These are phyloP conservation scores for Xylariaceae sp. DNA, from an alignment of 2,329 filamentous ascomycete genomes.

Conservation along the genomic window DNA sequence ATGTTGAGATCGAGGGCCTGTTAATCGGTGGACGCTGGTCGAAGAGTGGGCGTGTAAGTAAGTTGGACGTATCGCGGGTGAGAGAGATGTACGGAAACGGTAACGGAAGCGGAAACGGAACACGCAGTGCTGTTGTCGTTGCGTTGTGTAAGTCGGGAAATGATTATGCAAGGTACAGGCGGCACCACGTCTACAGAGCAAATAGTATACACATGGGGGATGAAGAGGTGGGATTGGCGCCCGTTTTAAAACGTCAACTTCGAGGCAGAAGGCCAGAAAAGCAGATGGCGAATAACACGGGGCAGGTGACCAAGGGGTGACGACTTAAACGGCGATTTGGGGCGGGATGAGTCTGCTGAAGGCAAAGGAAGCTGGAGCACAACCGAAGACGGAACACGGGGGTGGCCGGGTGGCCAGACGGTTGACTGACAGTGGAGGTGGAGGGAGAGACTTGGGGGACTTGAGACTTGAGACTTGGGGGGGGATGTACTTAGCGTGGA, in stretches of 20 bases:
- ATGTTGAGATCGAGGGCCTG: constrained; percentile 10
- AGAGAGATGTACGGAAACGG: background rate
- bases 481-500: constrained; percentile 16
- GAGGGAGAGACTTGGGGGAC: background rate
- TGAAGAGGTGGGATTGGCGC: constrained; percentile 19
- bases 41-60: constrained; percentile 2
- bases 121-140: background rate
- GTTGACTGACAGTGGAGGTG: constrained; percentile 21
- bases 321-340: constrained; percentile 10
- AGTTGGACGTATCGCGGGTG: background rate
- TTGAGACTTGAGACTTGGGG: background rate
- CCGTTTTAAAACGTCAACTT: constrained; percentile 25
- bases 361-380: constrained; percentile 16
- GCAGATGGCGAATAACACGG: constrained; percentile 21
- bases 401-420: constrained; percentile 26
- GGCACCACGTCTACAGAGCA: constrained; percentile 28
- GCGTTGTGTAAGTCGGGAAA: constrained; percentile 8
- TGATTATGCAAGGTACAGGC: constrained; percentile 34
- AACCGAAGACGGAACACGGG: constrained; percentile 24
- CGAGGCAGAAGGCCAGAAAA: constrained; percentile 20
- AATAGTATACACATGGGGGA: constrained; percentile 21
- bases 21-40: constrained; percentile 2
- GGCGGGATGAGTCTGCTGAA: constrained; percentile 24
- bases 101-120: too few species aligned
- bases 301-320: constrained; percentile 18